These are phyloP conservation scores for Ophiostoma sp. DNA, from an alignment of 2,329 filamentous ascomycete genomes.

Conservation along the genomic window DNA sequence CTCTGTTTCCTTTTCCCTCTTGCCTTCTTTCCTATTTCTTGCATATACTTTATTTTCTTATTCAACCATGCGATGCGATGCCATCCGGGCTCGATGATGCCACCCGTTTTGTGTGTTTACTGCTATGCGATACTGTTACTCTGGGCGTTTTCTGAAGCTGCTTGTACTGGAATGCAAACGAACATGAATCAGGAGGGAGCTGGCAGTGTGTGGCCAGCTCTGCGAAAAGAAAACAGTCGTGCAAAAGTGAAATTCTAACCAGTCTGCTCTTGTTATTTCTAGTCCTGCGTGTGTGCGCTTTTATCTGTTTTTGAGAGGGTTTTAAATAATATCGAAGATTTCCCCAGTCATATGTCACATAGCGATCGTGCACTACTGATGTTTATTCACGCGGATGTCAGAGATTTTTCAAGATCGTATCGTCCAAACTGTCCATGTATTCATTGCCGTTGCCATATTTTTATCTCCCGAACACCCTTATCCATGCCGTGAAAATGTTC, in stretches of 20 bases:
- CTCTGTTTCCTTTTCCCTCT: background rate
- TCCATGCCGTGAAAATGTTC: background rate
- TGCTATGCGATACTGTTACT: background rate
- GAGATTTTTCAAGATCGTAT: no score
- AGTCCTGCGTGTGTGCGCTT: no score
- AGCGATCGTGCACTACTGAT: no score
- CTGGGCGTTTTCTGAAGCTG: background rate
- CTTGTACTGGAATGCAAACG: background rate
- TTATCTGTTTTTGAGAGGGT: no score
- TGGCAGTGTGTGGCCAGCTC: no score
- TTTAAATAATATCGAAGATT: no score
- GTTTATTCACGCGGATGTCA: no score
- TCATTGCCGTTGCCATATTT: background rate
- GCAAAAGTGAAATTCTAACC: no score
- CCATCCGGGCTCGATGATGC: background rate
- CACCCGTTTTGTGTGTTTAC: background rate
- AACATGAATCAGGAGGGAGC: background rate
- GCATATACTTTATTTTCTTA: background rate
- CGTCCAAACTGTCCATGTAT: no score
- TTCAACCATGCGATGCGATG: background rate
- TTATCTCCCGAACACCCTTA: background rate
- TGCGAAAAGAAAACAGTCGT: no score
- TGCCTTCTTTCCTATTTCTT: background rate
- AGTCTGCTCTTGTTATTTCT: no score
- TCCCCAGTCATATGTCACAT: no score